Conservation (phyloP, 768 basidiomycete genomes). For the Trametes cingulata region DNA sequence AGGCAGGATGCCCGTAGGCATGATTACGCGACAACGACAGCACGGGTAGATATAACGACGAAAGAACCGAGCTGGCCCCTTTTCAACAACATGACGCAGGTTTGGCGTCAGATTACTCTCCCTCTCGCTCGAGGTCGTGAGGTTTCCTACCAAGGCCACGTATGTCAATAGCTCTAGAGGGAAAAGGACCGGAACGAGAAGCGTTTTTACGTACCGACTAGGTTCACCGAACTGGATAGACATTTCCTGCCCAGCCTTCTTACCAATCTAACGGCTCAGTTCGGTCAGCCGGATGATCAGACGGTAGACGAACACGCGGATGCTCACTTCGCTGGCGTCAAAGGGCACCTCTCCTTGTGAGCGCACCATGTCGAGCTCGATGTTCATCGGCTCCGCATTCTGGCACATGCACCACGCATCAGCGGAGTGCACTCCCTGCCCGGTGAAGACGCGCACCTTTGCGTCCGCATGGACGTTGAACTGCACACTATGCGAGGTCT, state of each 20-base stretch:
- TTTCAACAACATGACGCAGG: too few relatives aligned
- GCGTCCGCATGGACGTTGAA: slow-evolving; percentile 20
- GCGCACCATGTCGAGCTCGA: slow-evolving; percentile 23
- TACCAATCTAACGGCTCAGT: not conserved
- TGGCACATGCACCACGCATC: not conserved
- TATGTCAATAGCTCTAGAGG: too few relatives aligned
- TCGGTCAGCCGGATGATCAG: not conserved
- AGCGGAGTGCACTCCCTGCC: not conserved
- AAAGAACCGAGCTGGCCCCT: too few relatives aligned
- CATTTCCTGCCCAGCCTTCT: not conserved
- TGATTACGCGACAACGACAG: too few relatives aligned
- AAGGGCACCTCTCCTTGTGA: not conserved
- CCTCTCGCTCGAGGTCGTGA: not conserved
- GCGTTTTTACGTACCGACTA: not conserved
- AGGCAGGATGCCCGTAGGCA: too few relatives aligned
- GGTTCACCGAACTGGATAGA: not conserved
- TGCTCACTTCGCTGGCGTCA: slow-evolving; percentile 6
- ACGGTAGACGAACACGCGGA: not conserved
- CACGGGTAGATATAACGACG: too few relatives aligned
- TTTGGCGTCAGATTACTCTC: not conserved
- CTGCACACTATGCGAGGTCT: slow-evolving; percentile 22
- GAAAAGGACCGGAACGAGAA: too few relatives aligned
- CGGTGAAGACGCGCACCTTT: too few relatives aligned
- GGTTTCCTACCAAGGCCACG: not conserved
- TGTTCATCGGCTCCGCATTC: slow-evolving; percentile 13